Evolutionary conservation across 2,329 filamentous ascomycete species (phyloP).

Genomic region (Colletotrichum spaethianum): DNA sequence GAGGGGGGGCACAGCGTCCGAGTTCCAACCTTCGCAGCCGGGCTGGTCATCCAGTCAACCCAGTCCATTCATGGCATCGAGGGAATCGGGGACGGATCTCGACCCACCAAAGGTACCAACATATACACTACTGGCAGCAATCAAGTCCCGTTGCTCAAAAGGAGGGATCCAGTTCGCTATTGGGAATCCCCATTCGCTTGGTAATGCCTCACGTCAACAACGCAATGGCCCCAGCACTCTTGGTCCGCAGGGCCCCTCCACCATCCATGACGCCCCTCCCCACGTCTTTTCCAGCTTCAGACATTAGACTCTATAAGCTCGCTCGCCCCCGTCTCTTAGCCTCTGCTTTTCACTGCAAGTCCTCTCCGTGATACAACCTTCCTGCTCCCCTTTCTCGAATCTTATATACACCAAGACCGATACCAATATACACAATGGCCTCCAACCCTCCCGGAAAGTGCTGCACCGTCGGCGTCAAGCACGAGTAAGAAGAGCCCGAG

Average conservation of each 20-base stretch:
- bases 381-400: background rate
- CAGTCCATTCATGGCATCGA: slow-evolving; percentile 6
- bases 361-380: background rate
- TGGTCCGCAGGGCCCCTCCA: slow-evolving; percentile 9
- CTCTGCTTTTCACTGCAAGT: background rate
- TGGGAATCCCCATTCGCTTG: slow-evolving; percentile 13
- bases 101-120: slow-evolving; percentile 9
- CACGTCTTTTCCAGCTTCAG: slow-evolving; percentile 10
- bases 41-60: background rate
- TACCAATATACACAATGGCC: slow-evolving; percentile 59
- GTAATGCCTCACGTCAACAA: slow-evolving; percentile 37
- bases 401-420: background rate
- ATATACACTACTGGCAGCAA: background rate
- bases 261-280: slow-evolving; percentile 17
- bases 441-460: slow-evolving; percentile 67
- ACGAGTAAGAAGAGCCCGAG: slow-evolving; percentile 59
- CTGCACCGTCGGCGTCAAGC: slow-evolving; percentile 67
- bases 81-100: slow-evolving; percentile 22
- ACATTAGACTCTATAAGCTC: slow-evolving; percentile 24
- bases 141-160: background rate
- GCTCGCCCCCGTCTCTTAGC: background rate
- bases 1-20: slow-evolving; percentile 18
- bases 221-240: slow-evolving; percentile 4
- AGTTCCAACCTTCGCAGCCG: background rate
- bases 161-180: slow-evolving; percentile 21